Conservation (phyloP, 257 asterid species). For the Sherardia arvensis region DNA sequence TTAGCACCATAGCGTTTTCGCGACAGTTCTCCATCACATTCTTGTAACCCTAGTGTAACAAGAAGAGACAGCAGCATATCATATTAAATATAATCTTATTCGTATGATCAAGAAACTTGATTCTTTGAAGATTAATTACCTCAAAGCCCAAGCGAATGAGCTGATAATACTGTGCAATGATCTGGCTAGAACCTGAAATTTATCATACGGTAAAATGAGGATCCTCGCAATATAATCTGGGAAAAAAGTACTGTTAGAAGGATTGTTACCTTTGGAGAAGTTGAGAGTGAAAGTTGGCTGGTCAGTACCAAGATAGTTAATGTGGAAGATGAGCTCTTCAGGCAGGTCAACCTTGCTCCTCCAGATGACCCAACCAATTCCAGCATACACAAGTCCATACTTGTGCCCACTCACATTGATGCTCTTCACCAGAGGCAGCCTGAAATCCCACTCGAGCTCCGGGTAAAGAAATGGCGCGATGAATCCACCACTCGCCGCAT, state of each 20-base stretch:
- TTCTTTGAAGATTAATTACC: constrained; percentile 22
- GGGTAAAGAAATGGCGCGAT: constrained; percentile 90
- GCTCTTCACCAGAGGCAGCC: constrained; percentile 79
- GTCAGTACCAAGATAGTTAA: constrained; percentile 91
- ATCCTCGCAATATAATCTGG: too few species aligned
- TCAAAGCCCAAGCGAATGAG: constrained; percentile 69
- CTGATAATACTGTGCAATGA: constrained; percentile 89
- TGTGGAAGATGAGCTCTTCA: constrained; percentile 81
- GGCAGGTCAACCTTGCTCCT: constrained; percentile 74
- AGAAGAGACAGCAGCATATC: neutral
- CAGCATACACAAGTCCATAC: constrained; percentile 93
- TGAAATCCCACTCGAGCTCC: constrained; percentile 83
- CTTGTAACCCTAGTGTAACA: constrained; percentile 62
- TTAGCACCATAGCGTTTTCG: constrained; percentile 62
- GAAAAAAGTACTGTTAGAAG: neutral
- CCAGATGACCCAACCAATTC: constrained; percentile 90
- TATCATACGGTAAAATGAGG: neutral
- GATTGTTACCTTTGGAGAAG: constrained; percentile 65
- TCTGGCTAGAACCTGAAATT: constrained; percentile 69
- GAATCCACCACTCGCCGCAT: constrained; percentile 95
- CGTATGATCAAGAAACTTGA: neutral
- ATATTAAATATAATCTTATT: too few species aligned
- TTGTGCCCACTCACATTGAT: constrained; percentile 91
- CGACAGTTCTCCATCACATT: constrained; percentile 78
- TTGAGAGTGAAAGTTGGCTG: constrained; percentile 96